Evolutionary conservation across 2,329 filamentous ascomycete species (phyloP).

Genomic region (Neopestalotiopsis clavispora): DNA sequence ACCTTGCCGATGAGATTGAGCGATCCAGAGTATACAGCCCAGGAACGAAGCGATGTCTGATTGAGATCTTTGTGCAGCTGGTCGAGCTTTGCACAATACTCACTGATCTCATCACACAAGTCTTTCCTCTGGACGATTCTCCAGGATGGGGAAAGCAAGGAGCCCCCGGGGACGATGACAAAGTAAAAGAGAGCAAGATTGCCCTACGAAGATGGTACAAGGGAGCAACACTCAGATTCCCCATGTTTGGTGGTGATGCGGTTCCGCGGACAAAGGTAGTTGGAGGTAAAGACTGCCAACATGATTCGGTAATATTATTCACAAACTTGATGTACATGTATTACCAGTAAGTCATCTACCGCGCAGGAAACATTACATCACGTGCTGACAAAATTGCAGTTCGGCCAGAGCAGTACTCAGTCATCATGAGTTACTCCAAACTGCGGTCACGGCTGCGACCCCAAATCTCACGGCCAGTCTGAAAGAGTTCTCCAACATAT

Average conservation of each 20-base stretch:
- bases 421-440: conserved; percentile 51
- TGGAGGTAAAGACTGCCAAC: conserved; percentile 36
- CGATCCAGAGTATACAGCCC: conserved; percentile 50
- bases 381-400: conserved; percentile 29
- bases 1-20: conserved; percentile 51
- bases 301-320: conserved; percentile 49
- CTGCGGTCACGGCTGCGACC: conserved; percentile 45
- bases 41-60: conserved; percentile 48
- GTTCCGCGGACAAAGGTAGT: conserved; percentile 31
- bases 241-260: conserved; percentile 40
- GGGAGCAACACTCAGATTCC: conserved; percentile 41
- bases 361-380: no score
- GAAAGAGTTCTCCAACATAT: conserved; percentile 41
- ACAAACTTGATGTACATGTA: conserved; percentile 57
- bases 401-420: conserved; percentile 48
- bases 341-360: conserved; percentile 47
- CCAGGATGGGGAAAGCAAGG: conserved; percentile 44
- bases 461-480: conserved; percentile 36
- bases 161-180: conserved; percentile 35
- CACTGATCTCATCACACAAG: conserved; percentile 50
- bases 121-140: conserved; percentile 49
- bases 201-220: conserved; percentile 46
- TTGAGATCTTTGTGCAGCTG: conserved; percentile 50
- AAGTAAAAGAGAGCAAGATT: conserved; percentile 41
- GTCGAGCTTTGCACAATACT: conserved; percentile 51